Percentiles rank a stretch among this genome's conserved stretches.
Evolutionary conservation across 2,329 filamentous ascomycete species (phyloP).

Genomic region (Paecilomyces fulvus): DNA sequence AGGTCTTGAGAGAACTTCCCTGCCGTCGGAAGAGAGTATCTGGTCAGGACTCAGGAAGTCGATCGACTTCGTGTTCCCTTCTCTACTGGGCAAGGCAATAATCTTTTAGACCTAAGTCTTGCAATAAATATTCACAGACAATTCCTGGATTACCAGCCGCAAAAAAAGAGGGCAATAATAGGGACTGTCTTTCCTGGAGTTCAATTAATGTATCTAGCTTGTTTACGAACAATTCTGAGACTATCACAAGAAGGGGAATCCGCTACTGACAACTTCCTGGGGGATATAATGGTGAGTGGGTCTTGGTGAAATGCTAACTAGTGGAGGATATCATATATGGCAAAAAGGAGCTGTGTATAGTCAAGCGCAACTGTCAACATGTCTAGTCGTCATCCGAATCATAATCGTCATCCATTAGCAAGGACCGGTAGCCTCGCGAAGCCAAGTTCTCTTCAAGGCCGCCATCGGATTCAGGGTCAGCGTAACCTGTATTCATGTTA

Average conservation of each 20-base stretch:
- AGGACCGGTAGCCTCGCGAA: constrained; percentile 65
- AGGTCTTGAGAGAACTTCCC: too few relatives aligned
- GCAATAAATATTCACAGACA: too few relatives aligned
- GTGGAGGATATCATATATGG: background rate
- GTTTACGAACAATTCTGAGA: background rate
- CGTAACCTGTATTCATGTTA: constrained; percentile 51
- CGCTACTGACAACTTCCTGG: background rate
- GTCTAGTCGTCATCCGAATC: constrained; percentile 59
- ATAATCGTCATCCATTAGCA: constrained; percentile 65
- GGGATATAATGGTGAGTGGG: background rate
- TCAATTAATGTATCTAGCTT: background rate
- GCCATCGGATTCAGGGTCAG: constrained; percentile 78
- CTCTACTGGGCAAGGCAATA: too few relatives aligned
- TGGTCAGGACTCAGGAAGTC: too few relatives aligned
- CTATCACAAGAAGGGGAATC: background rate
- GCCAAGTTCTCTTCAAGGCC: constrained; percentile 85
- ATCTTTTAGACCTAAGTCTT: too few relatives aligned
- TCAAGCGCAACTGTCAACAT: background rate
- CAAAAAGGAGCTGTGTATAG: background rate
- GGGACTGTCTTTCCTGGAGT: background rate
- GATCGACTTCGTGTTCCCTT: too few relatives aligned
- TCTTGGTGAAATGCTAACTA: background rate
- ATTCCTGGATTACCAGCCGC: too few relatives aligned
- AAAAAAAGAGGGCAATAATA: too few relatives aligned
- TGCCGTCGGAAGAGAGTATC: too few relatives aligned